Evolutionary conservation across 352 stramenopile species (phyloP), one percentile per base, ranked within the genome.

Genomic region (Globisporangium perplexum): DNA sequence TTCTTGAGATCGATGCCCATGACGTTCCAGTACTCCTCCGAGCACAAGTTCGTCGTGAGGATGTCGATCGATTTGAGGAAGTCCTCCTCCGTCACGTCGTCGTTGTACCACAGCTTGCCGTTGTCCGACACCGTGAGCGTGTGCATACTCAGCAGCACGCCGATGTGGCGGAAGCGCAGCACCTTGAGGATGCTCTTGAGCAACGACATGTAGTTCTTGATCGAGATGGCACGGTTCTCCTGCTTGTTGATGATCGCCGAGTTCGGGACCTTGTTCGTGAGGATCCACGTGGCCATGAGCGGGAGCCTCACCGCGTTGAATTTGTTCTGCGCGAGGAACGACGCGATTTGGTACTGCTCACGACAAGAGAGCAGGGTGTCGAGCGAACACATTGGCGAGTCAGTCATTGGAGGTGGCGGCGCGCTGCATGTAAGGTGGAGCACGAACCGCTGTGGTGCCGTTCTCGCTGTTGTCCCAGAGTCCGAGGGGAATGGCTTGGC

Each of bases 301-400:
- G 80, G 80, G n/a, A 91, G 49, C 1, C 80, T 77, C 11, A 90
- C 73, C 17, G 73, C 67, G 38, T 90, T 90, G 60, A 86, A 90
- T n/a, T 89, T 86, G 75, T 90, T 86, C 41, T 69, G 48, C 0
- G 74, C 46, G 24, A 91, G 55, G 53, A 89, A 91, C n/a, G 67
- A 57, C n/a, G 77, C 74, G 23, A 91, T 69, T 59, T 86, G 69
- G 60, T 87, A 91, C 64, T 77, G 47, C 14, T 24, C 35, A 1
- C 26, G 26, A 30, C 26, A 30, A 5, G 26, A 30, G 5, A 30
- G 26, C 26, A 30, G 5, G 26, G 26, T n/a, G n/a, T 30, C 26
- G 26, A 30, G 3, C 26, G 26, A 30, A n/a, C n/a, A n/a, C n/a
- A n/a, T n/a, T n/a, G n/a, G n/a, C n/a, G n/a, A n/a, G n/a, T n/a